Evolutionary conservation across 805 yeast species (phyloP).

Genomic region (Candida awuae): DNA sequence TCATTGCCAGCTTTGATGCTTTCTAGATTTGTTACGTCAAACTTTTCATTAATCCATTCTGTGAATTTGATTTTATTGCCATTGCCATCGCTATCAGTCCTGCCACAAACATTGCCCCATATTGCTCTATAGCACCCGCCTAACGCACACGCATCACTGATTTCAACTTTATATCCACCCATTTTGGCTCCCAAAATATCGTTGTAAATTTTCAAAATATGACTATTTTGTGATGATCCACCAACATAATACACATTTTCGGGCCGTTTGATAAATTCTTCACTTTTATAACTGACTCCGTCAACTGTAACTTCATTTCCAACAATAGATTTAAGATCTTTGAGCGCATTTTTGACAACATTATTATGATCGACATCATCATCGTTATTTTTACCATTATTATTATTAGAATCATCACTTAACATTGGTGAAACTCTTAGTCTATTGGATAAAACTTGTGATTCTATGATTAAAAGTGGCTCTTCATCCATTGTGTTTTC

Average conservation of each 20-base stretch:
- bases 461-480: conserved; percentile 71
- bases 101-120: no score
- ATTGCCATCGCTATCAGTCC: no score
- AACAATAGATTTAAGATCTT: conserved; percentile 1
- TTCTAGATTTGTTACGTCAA: conserved; percentile 38
- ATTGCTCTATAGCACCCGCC: conserved; percentile 86
- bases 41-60: conserved; percentile 38
- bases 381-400: no score
- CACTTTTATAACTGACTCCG: conserved; percentile 37
- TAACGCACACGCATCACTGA: conserved; percentile 84
- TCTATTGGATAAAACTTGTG: conserved; percentile 81
- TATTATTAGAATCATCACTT: conserved; percentile 14
- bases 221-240: conserved; percentile 68
- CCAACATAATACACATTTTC: conserved; percentile 75
- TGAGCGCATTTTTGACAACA: background rate
- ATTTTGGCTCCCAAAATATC: conserved; percentile 56
- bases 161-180: conserved; percentile 65
- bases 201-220: conserved; percentile 63
- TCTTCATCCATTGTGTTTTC: conserved; percentile 49
- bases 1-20: conserved; percentile 22
- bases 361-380: conserved; percentile 5
- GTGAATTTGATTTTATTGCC: conserved; percentile 28
- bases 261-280: conserved; percentile 49
- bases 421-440: conserved; percentile 73
- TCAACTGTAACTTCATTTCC: conserved; percentile 29